Evolutionary conservation across 305 asterid genomes (phyloP).

Genomic region (Fraxinus latifolia): DNA sequence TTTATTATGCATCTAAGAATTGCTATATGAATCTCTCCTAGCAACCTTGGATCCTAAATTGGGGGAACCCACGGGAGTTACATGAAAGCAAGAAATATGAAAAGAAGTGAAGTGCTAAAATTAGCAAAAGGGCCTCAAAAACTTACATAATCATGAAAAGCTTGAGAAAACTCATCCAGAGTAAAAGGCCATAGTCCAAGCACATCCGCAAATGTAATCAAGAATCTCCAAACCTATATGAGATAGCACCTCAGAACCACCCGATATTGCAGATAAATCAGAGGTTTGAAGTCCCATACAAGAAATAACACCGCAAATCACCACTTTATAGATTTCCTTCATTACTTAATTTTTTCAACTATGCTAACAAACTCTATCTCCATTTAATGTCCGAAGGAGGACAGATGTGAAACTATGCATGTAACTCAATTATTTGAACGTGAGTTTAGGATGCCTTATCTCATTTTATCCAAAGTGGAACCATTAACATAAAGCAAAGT

Average conservation of each 20-base stretch:
- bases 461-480: background rate
- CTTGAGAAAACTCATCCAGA: conserved; percentile 78
- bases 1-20: conserved; percentile 64
- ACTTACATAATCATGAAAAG: conserved; percentile 81
- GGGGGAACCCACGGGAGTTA: conserved; percentile 12
- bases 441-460: background rate
- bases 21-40: conserved; percentile 83
- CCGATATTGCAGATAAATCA: conserved; percentile 19
- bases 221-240: conserved; percentile 83
- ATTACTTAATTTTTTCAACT: background rate
- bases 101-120: background rate
- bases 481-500: background rate
- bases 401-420: background rate
- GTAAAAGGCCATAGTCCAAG: conserved; percentile 97
- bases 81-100: conserved; percentile 20
- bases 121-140: conserved; percentile 11
- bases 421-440: conserved; percentile 3
- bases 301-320: background rate
- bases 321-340: background rate
- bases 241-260: conserved; percentile 17
- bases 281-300: background rate
- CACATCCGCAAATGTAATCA: conserved; percentile 80
- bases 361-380: background rate
- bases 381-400: background rate
- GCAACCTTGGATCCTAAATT: conserved; percentile 73